Evolutionary conservation across 768 basidiomycete genomes (phyloP).

Genomic region (Tephrocybe sp.): DNA sequence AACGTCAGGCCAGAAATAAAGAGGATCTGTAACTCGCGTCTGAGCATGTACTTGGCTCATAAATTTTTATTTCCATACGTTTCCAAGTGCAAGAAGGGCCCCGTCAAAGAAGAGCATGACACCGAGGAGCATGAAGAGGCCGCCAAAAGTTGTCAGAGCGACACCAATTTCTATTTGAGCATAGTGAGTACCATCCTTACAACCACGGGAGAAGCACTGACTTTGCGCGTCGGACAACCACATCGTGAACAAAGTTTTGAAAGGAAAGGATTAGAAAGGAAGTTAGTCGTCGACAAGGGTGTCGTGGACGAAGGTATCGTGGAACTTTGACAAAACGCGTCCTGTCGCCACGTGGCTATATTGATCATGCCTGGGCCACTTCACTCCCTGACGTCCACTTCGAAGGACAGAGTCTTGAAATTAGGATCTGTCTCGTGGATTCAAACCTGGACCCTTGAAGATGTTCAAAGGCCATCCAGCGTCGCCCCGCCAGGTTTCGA

Average conservation of each 20-base stretch:
- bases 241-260: constrained; percentile 34
- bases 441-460: too few relatives aligned
- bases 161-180: constrained; percentile 82
- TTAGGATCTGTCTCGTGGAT: too few relatives aligned
- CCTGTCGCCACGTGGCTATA: constrained; percentile 16
- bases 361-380: background rate
- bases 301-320: constrained; percentile 7
- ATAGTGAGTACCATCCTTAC: constrained; percentile 1
- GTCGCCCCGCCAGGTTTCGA: too few relatives aligned
- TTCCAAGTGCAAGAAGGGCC: constrained; percentile 93
- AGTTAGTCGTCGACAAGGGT: background rate
- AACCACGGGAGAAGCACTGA: constrained; percentile 25
- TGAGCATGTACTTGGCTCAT: constrained; percentile 5
- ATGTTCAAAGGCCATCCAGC: too few relatives aligned
- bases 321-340: constrained; percentile 16
- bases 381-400: too few relatives aligned
- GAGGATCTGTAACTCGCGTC: constrained; percentile 63
- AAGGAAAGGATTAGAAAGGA: constrained; percentile 3
- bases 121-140: constrained; percentile 94
- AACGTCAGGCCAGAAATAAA: constrained; percentile 94
- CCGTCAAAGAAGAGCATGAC: constrained; percentile 97
- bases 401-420: too few relatives aligned
- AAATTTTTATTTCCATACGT: constrained; percentile 47
- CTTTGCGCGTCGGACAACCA: constrained; percentile 71
- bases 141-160: constrained; percentile 93